Evolutionary conservation across 2,329 filamentous ascomycete species (phyloP), one percentile per base, ranked within the genome.

Genomic region (Beauveria brongniartii): DNA sequence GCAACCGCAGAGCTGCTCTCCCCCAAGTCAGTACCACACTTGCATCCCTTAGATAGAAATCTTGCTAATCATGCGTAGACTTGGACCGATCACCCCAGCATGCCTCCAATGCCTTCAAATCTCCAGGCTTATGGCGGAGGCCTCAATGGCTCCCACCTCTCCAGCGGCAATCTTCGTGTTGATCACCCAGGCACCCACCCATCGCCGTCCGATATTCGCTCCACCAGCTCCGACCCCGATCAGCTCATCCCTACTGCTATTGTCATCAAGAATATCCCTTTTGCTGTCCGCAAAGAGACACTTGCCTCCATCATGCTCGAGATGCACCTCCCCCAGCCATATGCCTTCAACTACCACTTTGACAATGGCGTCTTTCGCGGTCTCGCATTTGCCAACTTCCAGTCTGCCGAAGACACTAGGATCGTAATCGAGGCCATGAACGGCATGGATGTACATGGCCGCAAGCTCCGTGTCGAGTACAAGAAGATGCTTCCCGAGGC

Each of bases 321-420:
- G 22, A 85, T 97, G 82, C 89, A 91, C 66, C 83, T 99, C 44
- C 94, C 94, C 1, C 85, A 97, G 67, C 94, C 94, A 0, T 99
- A 99, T 71, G 94, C 94, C 14, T 99, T 99, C 81, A 99, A 99
- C 80, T 97, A 99, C 71, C 94, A 99, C 75, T 99, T 99, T 71
- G 94, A 99, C 72, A 95, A 96, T 69, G 94, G 94, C 30, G 92
- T 99, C 30, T 99, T 99, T 78, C 83, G 94, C 62, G 94, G 94
- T 7, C 80, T 99, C 56, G 94, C 94, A 2, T 99, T 99, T 77
- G 94, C 94, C 71, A 99, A 99, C 76, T 99, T 97, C 74, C 96
- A 94, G 41, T 96, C 91, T 18, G 86, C 94, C 1, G 90, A 97
- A 65, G 94, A 99, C 74, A 99, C 94, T 0, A 89, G 90, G 14